phyloP scores from a whole-genome alignment of 1,284 basidiomycete species.

The Trichosporon sp. region DNA sequence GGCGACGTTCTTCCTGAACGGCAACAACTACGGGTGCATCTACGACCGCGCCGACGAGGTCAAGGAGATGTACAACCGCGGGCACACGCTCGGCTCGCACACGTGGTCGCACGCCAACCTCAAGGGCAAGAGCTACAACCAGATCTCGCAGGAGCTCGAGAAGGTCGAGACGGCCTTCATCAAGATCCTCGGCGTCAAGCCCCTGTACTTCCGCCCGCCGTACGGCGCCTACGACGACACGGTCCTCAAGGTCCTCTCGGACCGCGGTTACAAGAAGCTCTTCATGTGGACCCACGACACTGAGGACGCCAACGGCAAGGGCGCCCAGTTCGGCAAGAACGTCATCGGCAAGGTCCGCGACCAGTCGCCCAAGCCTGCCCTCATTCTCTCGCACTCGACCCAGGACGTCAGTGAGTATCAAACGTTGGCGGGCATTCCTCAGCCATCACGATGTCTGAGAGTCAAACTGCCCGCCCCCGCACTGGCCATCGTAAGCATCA shows the following conservation, averaged over 20 bases:
- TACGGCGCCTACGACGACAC: conserved; percentile 57
- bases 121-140: conserved; percentile 48
- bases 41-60: conserved; percentile 42
- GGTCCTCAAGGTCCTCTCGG: conserved; percentile 52
- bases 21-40: conserved; percentile 54
- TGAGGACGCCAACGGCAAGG: conserved; percentile 32
- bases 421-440: conserved; percentile 9
- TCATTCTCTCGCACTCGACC: conserved; percentile 41
- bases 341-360: conserved; percentile 22
- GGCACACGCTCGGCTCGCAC: conserved; percentile 57
- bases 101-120: conserved; percentile 58
- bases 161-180: conserved; percentile 55
- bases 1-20: conserved; percentile 59
- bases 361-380: conserved; percentile 32
- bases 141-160: conserved; percentile 50
- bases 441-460: conserved; percentile 7
- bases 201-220: conserved; percentile 52
- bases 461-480: conserved; percentile 3
- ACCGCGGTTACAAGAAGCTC: conserved; percentile 50
- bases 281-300: conserved; percentile 48
- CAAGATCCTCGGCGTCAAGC: conserved; percentile 54
- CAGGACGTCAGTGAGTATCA: conserved; percentile 18
- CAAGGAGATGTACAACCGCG: conserved; percentile 10
- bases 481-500: not conserved
- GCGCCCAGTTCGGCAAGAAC: conserved; percentile 27